These are phyloP conservation scores for Ascochyta pisi DNA, from an alignment of 2,329 filamentous ascomycete genomes.

Conservation along the genomic window DNA sequence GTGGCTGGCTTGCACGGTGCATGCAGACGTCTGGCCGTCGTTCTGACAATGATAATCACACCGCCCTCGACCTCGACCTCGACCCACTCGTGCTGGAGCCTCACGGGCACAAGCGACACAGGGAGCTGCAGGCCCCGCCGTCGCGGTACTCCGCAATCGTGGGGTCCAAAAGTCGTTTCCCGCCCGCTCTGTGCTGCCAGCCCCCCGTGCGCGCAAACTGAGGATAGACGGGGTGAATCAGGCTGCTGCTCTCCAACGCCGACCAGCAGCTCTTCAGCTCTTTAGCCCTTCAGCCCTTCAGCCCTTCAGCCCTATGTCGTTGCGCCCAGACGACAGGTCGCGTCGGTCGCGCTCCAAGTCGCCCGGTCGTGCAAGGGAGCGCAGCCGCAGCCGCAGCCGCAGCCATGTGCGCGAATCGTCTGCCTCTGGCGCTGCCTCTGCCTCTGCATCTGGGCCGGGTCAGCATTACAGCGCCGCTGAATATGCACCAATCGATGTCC, in stretches of 20 bases:
- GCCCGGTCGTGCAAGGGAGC: constrained; percentile 45
- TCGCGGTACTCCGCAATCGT: constrained; percentile 3
- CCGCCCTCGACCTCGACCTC: constrained; percentile 15
- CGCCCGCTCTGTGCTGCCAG: background rate
- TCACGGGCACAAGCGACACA: constrained; percentile 18
- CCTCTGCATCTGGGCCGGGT: constrained; percentile 4
- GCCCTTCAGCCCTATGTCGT: constrained; percentile 40
- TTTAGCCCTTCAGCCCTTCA: background rate
- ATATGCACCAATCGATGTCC: constrained; percentile 29
- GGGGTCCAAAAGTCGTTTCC: constrained; percentile 5
- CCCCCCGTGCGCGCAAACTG: constrained; percentile 5
- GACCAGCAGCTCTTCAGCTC: background rate
- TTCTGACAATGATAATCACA: background rate
- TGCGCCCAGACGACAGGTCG: constrained; percentile 50
- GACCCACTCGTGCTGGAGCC: constrained; percentile 12
- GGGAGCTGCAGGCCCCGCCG: constrained; percentile 5
- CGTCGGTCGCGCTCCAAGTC: constrained; percentile 53
- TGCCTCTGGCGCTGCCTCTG: no score
- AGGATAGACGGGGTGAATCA: background rate
- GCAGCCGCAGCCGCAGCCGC: constrained; percentile 38
- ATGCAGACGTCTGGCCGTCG: no score
- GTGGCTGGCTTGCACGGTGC: no score
- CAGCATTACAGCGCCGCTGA: constrained; percentile 17
- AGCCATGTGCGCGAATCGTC: constrained; percentile 21
- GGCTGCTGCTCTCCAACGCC: background rate